These are phyloP conservation scores for Pestalotiopsis sp. DNA, from an alignment of 2,329 filamentous ascomycete species.

Conservation along the genomic window DNA sequence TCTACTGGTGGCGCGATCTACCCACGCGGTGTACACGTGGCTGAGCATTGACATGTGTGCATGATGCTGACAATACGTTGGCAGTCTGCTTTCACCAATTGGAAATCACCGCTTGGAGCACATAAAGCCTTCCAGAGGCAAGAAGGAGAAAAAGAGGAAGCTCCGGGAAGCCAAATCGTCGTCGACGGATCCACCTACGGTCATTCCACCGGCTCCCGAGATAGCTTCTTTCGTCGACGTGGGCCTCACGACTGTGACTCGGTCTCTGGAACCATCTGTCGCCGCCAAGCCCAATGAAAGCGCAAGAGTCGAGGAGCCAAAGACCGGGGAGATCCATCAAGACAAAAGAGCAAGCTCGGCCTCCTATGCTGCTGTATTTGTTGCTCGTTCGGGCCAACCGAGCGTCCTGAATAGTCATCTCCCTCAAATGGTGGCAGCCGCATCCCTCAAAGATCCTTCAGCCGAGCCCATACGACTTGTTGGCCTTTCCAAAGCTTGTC, in stretches of 20 bases:
- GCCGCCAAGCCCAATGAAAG: neutral
- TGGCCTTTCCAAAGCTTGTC: conserved; percentile 62
- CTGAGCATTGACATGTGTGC: too few species aligned
- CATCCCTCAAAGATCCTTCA: conserved; percentile 44
- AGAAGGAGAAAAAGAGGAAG: conserved; percentile 57
- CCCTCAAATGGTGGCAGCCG: conserved; percentile 54
- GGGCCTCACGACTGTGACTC: conserved; percentile 66
- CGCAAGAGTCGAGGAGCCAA: neutral
- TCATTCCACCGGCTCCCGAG: conserved; percentile 47
- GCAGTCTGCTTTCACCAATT: conserved; percentile 65
- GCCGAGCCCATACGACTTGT: conserved; percentile 57
- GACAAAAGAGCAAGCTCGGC: conserved; percentile 4
- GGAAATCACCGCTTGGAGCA: conserved; percentile 62
- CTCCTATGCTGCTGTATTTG: conserved; percentile 57
- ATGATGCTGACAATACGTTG: neutral
- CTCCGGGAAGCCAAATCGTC: conserved; percentile 33
- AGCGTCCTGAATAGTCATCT: conserved; percentile 63
- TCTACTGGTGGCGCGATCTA: neutral
- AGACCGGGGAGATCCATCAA: neutral
- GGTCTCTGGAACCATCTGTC: conserved; percentile 52
- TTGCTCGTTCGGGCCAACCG: conserved; percentile 59
- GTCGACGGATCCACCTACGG: conserved; percentile 13
- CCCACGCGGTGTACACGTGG: neutral
- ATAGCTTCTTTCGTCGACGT: conserved; percentile 62
- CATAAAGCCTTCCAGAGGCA: conserved; percentile 61